phyloP scores from a whole-genome alignment of 352 stramenopile genomes.

The Phytophthora syringae region DNA sequence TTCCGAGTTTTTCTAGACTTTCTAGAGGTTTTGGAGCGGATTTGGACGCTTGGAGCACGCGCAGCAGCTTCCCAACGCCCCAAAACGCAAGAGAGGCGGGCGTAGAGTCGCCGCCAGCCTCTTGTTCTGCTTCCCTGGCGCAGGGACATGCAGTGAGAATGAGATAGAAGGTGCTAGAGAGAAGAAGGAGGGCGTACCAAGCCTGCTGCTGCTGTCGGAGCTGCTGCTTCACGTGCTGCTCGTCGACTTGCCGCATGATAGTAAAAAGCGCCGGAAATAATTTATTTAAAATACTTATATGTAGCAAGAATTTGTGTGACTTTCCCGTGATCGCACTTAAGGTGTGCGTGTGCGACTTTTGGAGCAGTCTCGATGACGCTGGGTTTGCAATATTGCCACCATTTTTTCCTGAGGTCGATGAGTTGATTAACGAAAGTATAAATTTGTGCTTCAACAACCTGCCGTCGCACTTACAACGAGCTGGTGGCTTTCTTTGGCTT shows the following conservation, averaged over 20 bases:
- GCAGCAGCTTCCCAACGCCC: slow-evolving; percentile 38
- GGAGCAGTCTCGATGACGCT: no score
- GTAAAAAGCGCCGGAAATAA: no score
- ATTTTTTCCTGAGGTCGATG: no score
- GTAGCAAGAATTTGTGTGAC: no score
- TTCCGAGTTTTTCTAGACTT: slow-evolving; percentile 17
- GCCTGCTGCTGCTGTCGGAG: slow-evolving; percentile 20
- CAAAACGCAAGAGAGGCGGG: slow-evolving; percentile 18
- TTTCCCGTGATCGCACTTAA: no score
- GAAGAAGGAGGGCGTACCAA: slow-evolving; percentile 19
- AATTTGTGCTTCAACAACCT: no score
- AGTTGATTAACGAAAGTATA: no score
- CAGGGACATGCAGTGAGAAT: neutral
- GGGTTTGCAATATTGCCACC: no score
- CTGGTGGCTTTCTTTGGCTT: no score
- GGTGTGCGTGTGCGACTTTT: no score
- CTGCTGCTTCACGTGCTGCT: slow-evolving; percentile 26
- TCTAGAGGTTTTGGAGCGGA: slow-evolving; percentile 1
- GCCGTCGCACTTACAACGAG: no score
- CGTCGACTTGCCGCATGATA: slow-evolving; percentile 4
- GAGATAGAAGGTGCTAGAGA: neutral
- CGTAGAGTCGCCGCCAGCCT: neutral
- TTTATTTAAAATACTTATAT: no score
- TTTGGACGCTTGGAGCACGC: slow-evolving; percentile 21
- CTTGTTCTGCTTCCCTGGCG: slow-evolving; percentile 20